Evolutionary conservation across 192 early-diverging fungal species (phyloP).

Genomic region (Entomortierella parvispora): DNA sequence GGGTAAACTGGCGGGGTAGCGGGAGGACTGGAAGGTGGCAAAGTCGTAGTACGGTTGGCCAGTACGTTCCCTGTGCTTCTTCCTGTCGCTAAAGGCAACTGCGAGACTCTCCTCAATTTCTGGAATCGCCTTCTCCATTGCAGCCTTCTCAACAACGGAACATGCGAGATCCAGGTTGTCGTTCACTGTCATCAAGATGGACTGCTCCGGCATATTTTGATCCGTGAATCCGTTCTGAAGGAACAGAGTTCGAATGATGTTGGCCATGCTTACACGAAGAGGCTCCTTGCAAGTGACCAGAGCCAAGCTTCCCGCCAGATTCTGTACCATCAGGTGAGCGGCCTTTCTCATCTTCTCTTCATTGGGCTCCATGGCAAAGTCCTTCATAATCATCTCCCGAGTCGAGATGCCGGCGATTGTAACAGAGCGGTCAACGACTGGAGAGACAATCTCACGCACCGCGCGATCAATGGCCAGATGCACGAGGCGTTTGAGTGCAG

Average conservation of each 20-base stretch:
- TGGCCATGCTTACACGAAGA: slow-evolving; percentile 84
- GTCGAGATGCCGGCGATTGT: slow-evolving; percentile 94
- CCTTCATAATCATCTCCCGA: slow-evolving; percentile 92
- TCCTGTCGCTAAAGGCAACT: slow-evolving; percentile 73
- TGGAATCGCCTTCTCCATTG: slow-evolving; percentile 94
- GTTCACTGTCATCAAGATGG: slow-evolving; percentile 83
- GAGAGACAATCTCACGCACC: slow-evolving; percentile 88
- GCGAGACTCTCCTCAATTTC: slow-evolving; percentile 91
- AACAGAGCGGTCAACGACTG: slow-evolving; percentile 93
- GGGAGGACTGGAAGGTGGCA: slow-evolving; percentile 75
- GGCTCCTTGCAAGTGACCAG: slow-evolving; percentile 95
- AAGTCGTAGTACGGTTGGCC: slow-evolving; percentile 94
- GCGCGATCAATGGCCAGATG: slow-evolving; percentile 89
- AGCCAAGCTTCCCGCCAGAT: slow-evolving; percentile 85
- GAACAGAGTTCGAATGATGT: slow-evolving; percentile 75
- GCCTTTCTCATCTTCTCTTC: slow-evolving; percentile 95
- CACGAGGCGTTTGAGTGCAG: slow-evolving; percentile 89
- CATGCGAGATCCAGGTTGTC: slow-evolving; percentile 97
- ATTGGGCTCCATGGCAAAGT: slow-evolving; percentile 94
- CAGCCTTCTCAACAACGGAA: slow-evolving; percentile 94
- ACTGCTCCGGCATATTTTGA: slow-evolving; percentile 84
- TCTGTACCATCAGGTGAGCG: slow-evolving; percentile 96
- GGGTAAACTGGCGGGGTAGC: slow-evolving; percentile 88
- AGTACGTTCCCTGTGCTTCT: slow-evolving; percentile 90
- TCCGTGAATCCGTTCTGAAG: slow-evolving; percentile 82